Conservation (phyloP, 2,329 filamentous ascomycete species). For the Penicillium sp. region DNA sequence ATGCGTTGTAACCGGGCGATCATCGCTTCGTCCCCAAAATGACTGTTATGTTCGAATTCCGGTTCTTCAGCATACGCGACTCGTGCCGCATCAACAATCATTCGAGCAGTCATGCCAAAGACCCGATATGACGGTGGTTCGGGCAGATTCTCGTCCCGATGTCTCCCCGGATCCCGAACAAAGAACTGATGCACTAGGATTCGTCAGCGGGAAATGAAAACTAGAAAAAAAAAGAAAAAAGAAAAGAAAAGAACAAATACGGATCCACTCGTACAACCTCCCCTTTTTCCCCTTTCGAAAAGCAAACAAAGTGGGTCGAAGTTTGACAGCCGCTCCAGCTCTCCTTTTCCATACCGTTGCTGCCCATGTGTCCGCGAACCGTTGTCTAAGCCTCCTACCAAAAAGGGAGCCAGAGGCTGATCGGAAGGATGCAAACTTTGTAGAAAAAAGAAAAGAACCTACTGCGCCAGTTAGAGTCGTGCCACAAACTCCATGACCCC, state of each 20-base stretch:
- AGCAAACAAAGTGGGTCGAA: conserved; percentile 1
- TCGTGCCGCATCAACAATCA: conserved; percentile 79
- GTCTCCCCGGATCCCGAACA: conserved; percentile 53
- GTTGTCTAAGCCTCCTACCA: conserved; percentile 1
- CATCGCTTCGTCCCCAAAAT: conserved; percentile 62
- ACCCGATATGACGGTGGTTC: conserved; percentile 59
- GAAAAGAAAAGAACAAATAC: background rate
- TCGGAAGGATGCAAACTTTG: conserved; percentile 2
- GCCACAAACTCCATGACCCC: conserved; percentile 74
- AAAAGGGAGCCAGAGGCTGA: conserved; percentile 1
- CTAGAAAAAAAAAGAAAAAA: background rate
- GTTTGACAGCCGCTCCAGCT: conserved; percentile 8
- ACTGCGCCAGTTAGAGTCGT: conserved; percentile 67
- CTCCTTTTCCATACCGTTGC: conserved; percentile 5
- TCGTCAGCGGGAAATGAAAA: conserved; percentile 8
- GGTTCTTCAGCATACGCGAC: conserved; percentile 78
- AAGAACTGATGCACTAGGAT: conserved; percentile 77
- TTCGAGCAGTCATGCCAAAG: conserved; percentile 90
- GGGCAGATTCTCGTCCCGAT: too few species aligned
- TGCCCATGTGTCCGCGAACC: conserved; percentile 6
- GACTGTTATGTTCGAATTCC: conserved; percentile 68
- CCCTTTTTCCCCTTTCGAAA: too few species aligned
- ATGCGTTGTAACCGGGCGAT: conserved; percentile 52
- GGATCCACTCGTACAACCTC: too few species aligned
- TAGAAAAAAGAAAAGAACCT: conserved; percentile 15